Conservation (phyloP, 306 rosid species). For the Psophocarpus tetragonolobus region DNA sequence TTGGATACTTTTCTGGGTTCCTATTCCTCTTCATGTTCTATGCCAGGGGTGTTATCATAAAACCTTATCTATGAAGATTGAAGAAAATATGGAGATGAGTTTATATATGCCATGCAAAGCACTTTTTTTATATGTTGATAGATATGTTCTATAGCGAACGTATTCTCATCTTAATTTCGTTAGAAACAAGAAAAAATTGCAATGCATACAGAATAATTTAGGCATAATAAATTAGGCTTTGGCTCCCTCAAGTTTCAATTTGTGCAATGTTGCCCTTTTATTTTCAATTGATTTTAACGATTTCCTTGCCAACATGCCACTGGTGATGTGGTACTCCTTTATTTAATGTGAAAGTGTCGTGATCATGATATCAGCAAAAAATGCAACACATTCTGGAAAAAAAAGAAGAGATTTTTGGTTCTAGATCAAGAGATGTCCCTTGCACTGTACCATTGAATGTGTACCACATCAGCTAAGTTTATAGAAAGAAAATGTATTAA, state of each 20-base stretch:
- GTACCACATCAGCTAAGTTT: neutral
- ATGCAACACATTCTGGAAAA: too few species aligned
- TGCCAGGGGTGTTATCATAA: neutral
- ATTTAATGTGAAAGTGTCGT: neutral
- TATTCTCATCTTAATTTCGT: neutral
- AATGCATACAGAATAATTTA: neutral
- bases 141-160: neutral
- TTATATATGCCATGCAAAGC: neutral
- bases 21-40: neutral
- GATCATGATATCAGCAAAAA: neutral
- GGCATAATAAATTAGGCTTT: neutral
- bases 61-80: neutral
- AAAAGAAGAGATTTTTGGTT: too few species aligned
- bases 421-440: neutral
- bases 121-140: neutral
- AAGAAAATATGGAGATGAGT: neutral
- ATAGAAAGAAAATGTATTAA: neutral
- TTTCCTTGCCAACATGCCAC: neutral
- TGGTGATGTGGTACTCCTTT: neutral
- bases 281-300: neutral
- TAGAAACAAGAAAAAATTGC: neutral
- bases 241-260: neutral
- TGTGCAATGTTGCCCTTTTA: neutral
- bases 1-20: neutral
- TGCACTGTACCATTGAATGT: neutral